Evolutionary conservation across 345 rosid genomes (phyloP), one percentile per base, ranked within the genome.

Genomic region (Murraya paniculata): DNA sequence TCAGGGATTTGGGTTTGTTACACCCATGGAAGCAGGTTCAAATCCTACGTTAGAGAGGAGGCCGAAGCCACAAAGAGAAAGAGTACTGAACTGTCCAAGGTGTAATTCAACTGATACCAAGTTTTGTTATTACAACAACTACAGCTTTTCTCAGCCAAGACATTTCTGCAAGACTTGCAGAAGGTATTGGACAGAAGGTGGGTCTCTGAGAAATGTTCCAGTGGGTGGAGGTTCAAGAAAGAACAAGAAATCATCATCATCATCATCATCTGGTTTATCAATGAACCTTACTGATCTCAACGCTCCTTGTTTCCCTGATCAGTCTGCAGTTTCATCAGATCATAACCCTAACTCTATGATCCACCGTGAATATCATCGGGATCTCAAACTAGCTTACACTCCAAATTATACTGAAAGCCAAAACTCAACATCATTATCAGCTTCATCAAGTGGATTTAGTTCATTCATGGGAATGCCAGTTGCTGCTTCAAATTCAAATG

Each of bases 101-200:
- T 89, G 92, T 81, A 84, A 79, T 73, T 88, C 89, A 27, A 82
- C 83, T 1, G 81, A 86, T 78, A 88, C 91, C 45, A 88, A 88
- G 55, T 88, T 89, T 73, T 89, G 92, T 71, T 89, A 89, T 73
- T 89, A 87, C 81, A 89, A 89, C 83, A 89, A 89, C 79, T 89
- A 89, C 80, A 89, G 88, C 55, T 85, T 87, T 9, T 81, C 90
- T 67, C 92, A 89, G 83, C 92, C 92, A 31, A 84, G 92, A 68
- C 84, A 86, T 81, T 87, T 86, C 50, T 89, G 92, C 82, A 88
- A 88, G 84, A 84, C 86, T 58, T 89, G 92, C 73, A 82, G 89
- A 77, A 84, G 92, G 83, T 89, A 89, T 36, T 89, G 92, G 92
- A 89, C 92, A 8, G 82, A 84, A 77, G 92, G 92, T 31, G 92